Evolutionary conservation across 179 eudicot genomes (phyloP).

Genomic region (Drosera spatulata): DNA sequence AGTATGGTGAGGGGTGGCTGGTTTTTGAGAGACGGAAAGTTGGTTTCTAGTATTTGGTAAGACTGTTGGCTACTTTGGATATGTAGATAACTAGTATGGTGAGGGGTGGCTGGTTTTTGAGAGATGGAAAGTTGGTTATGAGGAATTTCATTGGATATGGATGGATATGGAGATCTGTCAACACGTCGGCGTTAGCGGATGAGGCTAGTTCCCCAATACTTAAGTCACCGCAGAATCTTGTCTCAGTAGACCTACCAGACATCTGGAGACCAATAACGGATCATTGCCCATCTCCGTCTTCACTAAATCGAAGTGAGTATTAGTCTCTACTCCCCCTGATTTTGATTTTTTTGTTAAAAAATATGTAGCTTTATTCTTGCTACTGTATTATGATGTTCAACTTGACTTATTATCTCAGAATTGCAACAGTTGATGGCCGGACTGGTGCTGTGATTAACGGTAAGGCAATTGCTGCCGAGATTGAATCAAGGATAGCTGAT

Average conservation of each 20-base stretch:
- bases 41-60: too few relatives aligned
- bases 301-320: slow-evolving; percentile 7
- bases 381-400: background rate
- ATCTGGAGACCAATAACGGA: slow-evolving; percentile 24
- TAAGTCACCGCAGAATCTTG: slow-evolving; percentile 50
- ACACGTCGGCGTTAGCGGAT: slow-evolving; percentile 9
- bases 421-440: slow-evolving; percentile 27
- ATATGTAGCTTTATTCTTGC: background rate
- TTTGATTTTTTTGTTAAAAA: background rate
- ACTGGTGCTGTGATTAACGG: slow-evolving; percentile 69
- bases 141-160: background rate
- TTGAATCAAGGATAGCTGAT: slow-evolving; percentile 41
- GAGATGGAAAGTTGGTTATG: too few relatives aligned
- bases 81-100: too few relatives aligned
- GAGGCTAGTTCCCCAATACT: slow-evolving; percentile 16
- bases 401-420: slow-evolving; percentile 6
- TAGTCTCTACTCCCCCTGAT: too few relatives aligned
- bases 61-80: too few relatives aligned
- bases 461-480: slow-evolving; percentile 57
- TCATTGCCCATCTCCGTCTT: background rate
- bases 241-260: slow-evolving; percentile 46
- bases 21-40: too few relatives aligned
- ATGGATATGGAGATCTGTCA: slow-evolving; percentile 20
- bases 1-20: too few relatives aligned
- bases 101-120: too few relatives aligned